Percentiles rank a stretch among this genome's conserved stretches.
phyloP scores from a whole-genome alignment of 2,329 filamentous ascomycete species.

The Phialocephala subalpina region DNA sequence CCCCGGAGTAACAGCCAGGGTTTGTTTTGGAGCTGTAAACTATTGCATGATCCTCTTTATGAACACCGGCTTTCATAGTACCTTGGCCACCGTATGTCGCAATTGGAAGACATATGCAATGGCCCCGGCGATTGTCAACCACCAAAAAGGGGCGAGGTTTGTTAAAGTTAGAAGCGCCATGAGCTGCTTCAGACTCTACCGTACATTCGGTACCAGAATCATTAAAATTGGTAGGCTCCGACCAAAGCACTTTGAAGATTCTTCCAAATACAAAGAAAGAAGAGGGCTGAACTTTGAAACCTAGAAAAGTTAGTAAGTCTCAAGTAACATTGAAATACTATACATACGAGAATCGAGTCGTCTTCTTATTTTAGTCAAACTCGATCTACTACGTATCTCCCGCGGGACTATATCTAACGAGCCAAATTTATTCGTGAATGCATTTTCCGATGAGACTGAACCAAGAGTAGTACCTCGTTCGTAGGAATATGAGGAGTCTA shows the following conservation, averaged over 20 bases:
- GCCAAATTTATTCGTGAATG: not conserved
- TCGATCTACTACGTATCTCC: not conserved
- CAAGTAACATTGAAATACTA: not conserved
- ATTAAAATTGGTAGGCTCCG: not conserved
- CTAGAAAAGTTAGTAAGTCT: not conserved
- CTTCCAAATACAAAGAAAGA: not conserved
- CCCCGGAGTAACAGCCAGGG: too few relatives aligned
- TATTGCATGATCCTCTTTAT: not conserved
- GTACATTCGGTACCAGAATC: not conserved
- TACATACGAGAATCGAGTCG: not conserved
- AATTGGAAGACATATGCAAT: slow-evolving; percentile 10
- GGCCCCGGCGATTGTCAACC: too few relatives aligned
- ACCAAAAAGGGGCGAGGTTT: not conserved
- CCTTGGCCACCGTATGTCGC: not conserved
- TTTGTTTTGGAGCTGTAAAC: not conserved
- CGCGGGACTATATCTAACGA: not conserved
- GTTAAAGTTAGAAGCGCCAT: not conserved
- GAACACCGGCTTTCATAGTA: not conserved
- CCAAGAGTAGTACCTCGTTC: not conserved
- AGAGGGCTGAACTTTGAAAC: not conserved
- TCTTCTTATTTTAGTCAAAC: not conserved
- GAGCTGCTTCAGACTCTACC: not conserved
- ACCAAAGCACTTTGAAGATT: slow-evolving; percentile 8
- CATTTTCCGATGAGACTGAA: not conserved
- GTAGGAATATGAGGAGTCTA: too few relatives aligned